Evolutionary conservation across 2,329 filamentous ascomycete genomes (phyloP), one percentile per base, ranked within the genome.

Genomic region (Bimuria novae-zelandiae): DNA sequence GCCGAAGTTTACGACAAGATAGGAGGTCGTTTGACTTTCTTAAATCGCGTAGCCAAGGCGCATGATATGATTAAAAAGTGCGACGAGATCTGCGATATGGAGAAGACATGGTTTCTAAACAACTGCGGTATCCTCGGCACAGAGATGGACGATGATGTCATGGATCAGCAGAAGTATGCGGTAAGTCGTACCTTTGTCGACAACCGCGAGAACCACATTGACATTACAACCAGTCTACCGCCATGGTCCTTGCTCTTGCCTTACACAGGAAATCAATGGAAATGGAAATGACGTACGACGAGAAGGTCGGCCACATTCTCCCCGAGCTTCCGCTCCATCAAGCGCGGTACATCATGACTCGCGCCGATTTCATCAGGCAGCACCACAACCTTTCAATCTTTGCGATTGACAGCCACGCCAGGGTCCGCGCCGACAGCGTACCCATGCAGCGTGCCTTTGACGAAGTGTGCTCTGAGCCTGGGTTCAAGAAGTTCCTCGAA

Each of bases 121-220:
- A 86, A 76, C 68, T 91, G 88, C 70, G 89, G 88, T 79, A 89
- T 92, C 49, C 79, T 92, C 1, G 89, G 89, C 16, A 79, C 77
- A 55, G 86, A 87, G 58, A 92, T 89, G 88, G 94, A 97, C 63
- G 94, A 97, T 74, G 94, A 99, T 70, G 94, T 97, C 62, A 97
- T 97, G 88, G 91, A 97, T 68, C 90, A 97, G 74, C 92, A 97
- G 71, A 97, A 97, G 73, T 97, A 91, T 80, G 90, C 92, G 40
- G 89, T 91, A 79, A 76, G 87, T 83, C 8, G 7, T 21, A 19
- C 35, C 16, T 14, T 12, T 12, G 14, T 36, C n/a, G 14, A 17
- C 8, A 7, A n/a, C 12, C n/a, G 14, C 8, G 16, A 30, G 8
- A 21, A 27, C 33, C n/a, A 16, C 5, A 32, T 17, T 32, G 39